Evolutionary conservation across 768 basidiomycete genomes (phyloP).

Genomic region (Boletellus emodensis): DNA sequence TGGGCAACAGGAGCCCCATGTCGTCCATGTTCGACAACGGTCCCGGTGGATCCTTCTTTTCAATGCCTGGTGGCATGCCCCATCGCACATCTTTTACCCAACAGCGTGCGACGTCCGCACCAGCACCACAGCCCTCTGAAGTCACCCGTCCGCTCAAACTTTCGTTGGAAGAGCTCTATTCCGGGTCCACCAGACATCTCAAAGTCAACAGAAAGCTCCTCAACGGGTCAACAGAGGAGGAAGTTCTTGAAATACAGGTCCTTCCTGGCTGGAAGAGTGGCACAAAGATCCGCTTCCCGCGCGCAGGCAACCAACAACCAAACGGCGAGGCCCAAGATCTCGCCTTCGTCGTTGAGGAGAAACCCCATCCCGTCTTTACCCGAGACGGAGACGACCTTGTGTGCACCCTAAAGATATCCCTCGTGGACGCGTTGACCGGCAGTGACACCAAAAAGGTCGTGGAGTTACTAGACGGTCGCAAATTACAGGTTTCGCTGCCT

Average conservation of each 20-base stretch:
- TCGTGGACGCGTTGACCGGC: conserved; percentile 81
- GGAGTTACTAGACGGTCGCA: conserved; percentile 76
- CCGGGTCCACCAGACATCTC: conserved; percentile 81
- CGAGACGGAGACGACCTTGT: conserved; percentile 81
- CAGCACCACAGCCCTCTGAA: conserved; percentile 44
- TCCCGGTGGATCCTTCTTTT: conserved; percentile 37
- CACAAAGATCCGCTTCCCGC: conserved; percentile 88
- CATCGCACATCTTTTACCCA: conserved; percentile 34
- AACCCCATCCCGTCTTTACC: conserved; percentile 72
- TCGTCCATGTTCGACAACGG: conserved; percentile 35
- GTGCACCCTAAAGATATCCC: conserved; percentile 56
- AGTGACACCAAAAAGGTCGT: conserved; percentile 51
- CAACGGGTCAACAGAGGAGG: conserved; percentile 78
- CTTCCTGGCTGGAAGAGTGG: conserved; percentile 95
- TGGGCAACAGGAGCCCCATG: conserved; percentile 34
- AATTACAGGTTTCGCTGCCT: conserved; percentile 65
- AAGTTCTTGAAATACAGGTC: conserved; percentile 75
- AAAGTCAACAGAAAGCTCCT: conserved; percentile 75
- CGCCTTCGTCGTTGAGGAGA: conserved; percentile 97
- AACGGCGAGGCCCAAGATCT: conserved; percentile 77
- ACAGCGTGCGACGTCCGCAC: conserved; percentile 27
- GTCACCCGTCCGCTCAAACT: conserved; percentile 81
- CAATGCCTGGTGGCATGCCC: conserved; percentile 59
- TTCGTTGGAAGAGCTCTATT: conserved; percentile 81
- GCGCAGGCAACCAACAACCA: conserved; percentile 76